Base-by-base conservation (phyloP, 306 rosid genomes). In the Trifolium subterraneum region DNA sequence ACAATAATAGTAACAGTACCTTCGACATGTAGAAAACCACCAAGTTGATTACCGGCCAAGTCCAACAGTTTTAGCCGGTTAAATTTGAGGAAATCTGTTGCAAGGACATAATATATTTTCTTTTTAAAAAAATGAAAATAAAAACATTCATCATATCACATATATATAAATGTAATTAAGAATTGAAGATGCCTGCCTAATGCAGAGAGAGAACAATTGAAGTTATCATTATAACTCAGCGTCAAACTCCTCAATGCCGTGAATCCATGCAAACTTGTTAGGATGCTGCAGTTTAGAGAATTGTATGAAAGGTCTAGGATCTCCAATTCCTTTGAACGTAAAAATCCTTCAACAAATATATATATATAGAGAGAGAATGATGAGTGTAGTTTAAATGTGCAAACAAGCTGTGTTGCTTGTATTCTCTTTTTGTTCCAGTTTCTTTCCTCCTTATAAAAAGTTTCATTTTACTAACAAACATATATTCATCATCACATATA, bases 181-280 rank as follows among this genome's bases (percentile, higher is more conserved):
- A 39, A 8, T 61, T 11, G 20, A 64, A 16, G n/a, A 29, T 48
- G 29, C 29, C 2, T 68, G 11, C 73, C 74, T 70, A 9, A 41
- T 16, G 45, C 4, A 33, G 47, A 14, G 29, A 52, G 39, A 18
- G 63, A 18, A 52, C 59, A 52, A 52, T 19, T 1, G 2, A 52
- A 8, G 0, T 9, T 1, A 0, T 9, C 0, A 6, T 52, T 52
- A 0, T 3, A 0, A 1, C 0, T 0, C 27, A 52, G 6, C 0
- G 1, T 23, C 45, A 68, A 68, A 47, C 9, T 68, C 39, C 6
- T 51, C 11, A 68, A 25, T 35, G 61, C 48, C 48, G 61, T 27
- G 19, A 68, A 50, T 68, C 45, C 61, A 10, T 29, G 35, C 60
- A 68, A 29, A n/a, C 61, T 27, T 48, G 14, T 20, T 12, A 29